Evolutionary conservation across 1,284 basidiomycete genomes (phyloP), one percentile per base, ranked within the genome.

Genomic region (Cutaneotrichosporon arboriforme): DNA sequence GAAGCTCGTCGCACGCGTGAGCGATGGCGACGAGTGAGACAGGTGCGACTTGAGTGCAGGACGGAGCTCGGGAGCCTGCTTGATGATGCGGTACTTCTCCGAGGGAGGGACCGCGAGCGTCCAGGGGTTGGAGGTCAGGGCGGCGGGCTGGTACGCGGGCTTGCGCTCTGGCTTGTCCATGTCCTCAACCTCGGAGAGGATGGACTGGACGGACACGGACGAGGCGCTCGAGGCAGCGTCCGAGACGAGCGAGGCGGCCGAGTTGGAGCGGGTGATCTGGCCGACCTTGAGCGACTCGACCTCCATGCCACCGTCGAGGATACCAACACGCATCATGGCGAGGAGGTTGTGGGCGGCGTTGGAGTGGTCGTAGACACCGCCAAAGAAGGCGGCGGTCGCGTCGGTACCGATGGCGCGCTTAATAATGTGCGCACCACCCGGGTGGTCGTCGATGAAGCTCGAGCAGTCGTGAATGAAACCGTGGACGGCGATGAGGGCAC

Each of bases 401-500:
- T 94, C 90, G 65, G 84, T 85, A 22, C 90, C 90, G 36, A 85
- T 79, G 58, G 81, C 83, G 31, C 76, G 77, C 51, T 77, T 74
- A 63, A 94, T 75, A 47, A 88, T 68, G 49, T 78, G 73, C 38
- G 78, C 78, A 17, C 90, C 90, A 34, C 90, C 91, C 15, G 91
- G 91, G 72, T 96, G 91, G 65, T 93, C 87, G 50, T 92, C 86
- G 54, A 88, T 81, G 76, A 94, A 94, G n/a, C 81, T 77, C 1
- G 84, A 80, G 48, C 90, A 85, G 61, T 94, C 91, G 71, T 94
- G 90, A 58, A 96, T 92, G 79, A 90, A 92, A 15, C 90, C 90
- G 43, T 86, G 84, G 59, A 94, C 79, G 58, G 90, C 83, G 51
- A 93, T 81, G 43, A 93, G 77, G 17, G 87, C 83, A 8, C 90